These are phyloP conservation scores for Toxoplasma gondii DNA, from an alignment of 169 alveolate species.

Conservation along the genomic window DNA sequence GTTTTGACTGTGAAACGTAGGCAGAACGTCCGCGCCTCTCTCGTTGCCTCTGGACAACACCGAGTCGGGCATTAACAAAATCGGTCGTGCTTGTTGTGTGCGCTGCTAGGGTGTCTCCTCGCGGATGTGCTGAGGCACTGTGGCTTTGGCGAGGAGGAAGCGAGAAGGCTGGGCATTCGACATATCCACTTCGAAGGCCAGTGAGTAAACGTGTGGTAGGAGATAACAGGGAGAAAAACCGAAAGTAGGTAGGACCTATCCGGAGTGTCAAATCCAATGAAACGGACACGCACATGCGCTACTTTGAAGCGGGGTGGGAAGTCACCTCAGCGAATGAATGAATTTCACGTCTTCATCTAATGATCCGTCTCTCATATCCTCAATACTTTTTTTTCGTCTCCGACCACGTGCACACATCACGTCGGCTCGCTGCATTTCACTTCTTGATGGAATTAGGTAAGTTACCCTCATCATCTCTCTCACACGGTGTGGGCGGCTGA, in stretches of 20 bases:
- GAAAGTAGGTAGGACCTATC: no score
- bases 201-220: neutral
- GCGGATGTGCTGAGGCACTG: conserved; percentile 65
- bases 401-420: neutral
- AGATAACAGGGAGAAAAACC: no score
- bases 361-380: neutral
- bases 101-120: conserved; percentile 61
- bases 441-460: neutral
- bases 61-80: no score
- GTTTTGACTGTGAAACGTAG: no score
- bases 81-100: no score
- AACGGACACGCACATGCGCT: neutral
- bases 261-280: no score
- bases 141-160: conserved; percentile 60
- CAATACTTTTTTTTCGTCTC: neutral
- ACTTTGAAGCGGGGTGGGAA: neutral
- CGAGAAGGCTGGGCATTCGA: neutral
- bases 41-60: no score
- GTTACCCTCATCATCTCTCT: no score
- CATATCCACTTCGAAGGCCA: conserved; percentile 44
- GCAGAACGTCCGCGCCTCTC: no score
- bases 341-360: neutral
- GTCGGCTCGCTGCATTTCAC: neutral
- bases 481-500: no score
- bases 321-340: no score